A percentile compares a stretch with the other conserved stretches of the same genome.
These are phyloP conservation scores for Diaporthe australafricana DNA, from an alignment of 2,329 filamentous ascomycete genomes.

Conservation along the genomic window DNA sequence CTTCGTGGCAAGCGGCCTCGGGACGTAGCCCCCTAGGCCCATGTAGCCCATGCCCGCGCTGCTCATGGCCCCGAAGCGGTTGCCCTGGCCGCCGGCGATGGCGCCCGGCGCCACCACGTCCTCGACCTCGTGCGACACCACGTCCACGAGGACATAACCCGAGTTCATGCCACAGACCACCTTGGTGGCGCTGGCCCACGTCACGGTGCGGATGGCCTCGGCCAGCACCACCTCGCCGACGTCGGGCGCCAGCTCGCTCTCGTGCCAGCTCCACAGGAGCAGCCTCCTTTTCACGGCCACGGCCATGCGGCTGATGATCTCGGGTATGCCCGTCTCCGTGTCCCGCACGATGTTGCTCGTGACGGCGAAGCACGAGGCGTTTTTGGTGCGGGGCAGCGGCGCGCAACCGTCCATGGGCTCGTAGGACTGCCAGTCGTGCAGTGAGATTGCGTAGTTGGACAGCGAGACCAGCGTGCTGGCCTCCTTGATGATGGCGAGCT, in stretches of 20 bases:
- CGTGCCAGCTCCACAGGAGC: slow-evolving; percentile 94
- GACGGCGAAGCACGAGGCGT: slow-evolving; percentile 89
- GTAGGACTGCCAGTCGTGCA: slow-evolving; percentile 90
- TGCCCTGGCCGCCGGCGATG: slow-evolving; percentile 75
- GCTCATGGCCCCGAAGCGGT: slow-evolving; percentile 84
- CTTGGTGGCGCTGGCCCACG: slow-evolving; percentile 89
- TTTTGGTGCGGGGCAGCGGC: slow-evolving; percentile 81
- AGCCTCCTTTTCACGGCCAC: slow-evolving; percentile 94
- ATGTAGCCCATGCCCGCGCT: slow-evolving; percentile 96
- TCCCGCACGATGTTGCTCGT: slow-evolving; percentile 97
- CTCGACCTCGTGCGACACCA: slow-evolving; percentile 77
- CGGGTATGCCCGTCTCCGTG: slow-evolving; percentile 84
- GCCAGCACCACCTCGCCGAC: slow-evolving; percentile 82
- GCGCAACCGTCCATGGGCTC: slow-evolving; percentile 70
- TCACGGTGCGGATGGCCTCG: slow-evolving; percentile 87
- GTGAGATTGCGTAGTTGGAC: slow-evolving; percentile 88
- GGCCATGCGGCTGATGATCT: slow-evolving; percentile 90
- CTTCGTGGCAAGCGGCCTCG: slow-evolving; percentile 87
- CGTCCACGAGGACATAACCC: slow-evolving; percentile 90
- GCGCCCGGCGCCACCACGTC: slow-evolving; percentile 84
- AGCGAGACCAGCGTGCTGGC: slow-evolving; percentile 91
- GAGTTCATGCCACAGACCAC: slow-evolving; percentile 91
- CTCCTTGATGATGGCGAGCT: slow-evolving; percentile 96
- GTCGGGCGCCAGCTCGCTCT: slow-evolving; percentile 82
- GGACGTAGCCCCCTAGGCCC: slow-evolving; percentile 91